Evolutionary conservation across 2,329 filamentous ascomycete species (phyloP).

Genomic region (Incumbomyces delicatus): DNA sequence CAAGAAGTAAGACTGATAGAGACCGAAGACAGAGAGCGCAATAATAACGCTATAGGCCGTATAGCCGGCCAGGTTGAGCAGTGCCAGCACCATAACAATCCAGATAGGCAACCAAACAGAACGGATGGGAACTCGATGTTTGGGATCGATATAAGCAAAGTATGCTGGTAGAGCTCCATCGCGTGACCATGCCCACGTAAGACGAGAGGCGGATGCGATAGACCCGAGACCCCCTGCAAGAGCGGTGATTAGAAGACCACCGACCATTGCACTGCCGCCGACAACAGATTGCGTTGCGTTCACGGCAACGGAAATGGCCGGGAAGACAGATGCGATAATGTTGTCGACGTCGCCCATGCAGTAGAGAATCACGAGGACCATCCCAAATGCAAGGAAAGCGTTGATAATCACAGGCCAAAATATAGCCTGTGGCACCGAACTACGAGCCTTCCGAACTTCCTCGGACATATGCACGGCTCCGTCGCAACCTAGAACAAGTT

Average conservation of each 20-base stretch:
- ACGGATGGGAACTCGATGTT: conserved; percentile 29
- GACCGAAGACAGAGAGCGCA: conserved; percentile 29
- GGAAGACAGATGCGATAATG: conserved; percentile 24
- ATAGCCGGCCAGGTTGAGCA: conserved; percentile 28
- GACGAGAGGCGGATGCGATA: conserved; percentile 38
- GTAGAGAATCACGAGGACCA: conserved; percentile 34
- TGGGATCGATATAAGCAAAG: conserved; percentile 27
- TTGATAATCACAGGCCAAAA: conserved; percentile 36
- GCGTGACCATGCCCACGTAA: conserved; percentile 42
- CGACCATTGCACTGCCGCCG: conserved; percentile 31
- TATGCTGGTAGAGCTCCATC: conserved; percentile 38
- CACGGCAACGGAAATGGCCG: conserved; percentile 36
- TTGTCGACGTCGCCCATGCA: conserved; percentile 33
- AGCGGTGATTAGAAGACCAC: conserved; percentile 29
- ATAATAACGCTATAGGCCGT: conserved; percentile 31
- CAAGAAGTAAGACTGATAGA: conserved; percentile 33
- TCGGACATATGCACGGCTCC: conserved; percentile 39
- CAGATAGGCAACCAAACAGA: conserved; percentile 29
- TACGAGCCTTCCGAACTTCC: conserved; percentile 36
- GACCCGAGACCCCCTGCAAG: conserved; percentile 33
- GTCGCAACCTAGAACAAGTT: conserved; percentile 24
- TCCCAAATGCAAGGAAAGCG: conserved; percentile 32
- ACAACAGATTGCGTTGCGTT: conserved; percentile 28
- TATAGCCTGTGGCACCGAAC: conserved; percentile 37
- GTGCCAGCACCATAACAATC: conserved; percentile 28